Conservation (phyloP, 176 grass and related monocot genomes). For the Canna indica region DNA sequence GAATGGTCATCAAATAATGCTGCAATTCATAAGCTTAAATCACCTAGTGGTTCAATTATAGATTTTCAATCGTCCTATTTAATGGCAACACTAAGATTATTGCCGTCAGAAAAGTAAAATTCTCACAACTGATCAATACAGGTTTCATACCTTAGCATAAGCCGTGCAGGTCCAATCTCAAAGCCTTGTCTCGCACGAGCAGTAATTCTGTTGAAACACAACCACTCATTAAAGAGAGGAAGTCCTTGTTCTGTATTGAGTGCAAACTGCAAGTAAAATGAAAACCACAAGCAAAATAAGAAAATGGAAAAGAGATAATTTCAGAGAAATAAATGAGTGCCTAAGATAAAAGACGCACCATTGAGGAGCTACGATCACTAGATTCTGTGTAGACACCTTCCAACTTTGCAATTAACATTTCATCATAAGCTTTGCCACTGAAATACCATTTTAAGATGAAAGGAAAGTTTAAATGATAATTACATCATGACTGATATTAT, state of each 20-base stretch:
- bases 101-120: background rate
- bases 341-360: conserved; percentile 39
- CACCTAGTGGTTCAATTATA: background rate
- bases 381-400: conserved; percentile 91
- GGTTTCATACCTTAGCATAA: conserved; percentile 55
- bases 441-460: conserved; percentile 8
- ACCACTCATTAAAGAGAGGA: conserved; percentile 66
- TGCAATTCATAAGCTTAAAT: too few relatives aligned
- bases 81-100: background rate
- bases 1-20: too few relatives aligned
- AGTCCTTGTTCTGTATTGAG: conserved; percentile 85
- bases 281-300: conserved; percentile 7
- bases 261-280: conserved; percentile 49
- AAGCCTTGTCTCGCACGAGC: conserved; percentile 54
- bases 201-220: conserved; percentile 83
- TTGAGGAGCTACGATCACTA: conserved; percentile 65
- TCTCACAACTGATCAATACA: background rate
- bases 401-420: conserved; percentile 73
- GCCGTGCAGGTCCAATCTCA: conserved; percentile 61
- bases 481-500: background rate
- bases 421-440: conserved; percentile 81
- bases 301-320: conserved; percentile 8
- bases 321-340: background rate
- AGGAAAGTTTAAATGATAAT: background rate
- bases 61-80: background rate